phyloP scores from a whole-genome alignment of 257 asterid genomes.

The Penstemon newberryi region DNA sequence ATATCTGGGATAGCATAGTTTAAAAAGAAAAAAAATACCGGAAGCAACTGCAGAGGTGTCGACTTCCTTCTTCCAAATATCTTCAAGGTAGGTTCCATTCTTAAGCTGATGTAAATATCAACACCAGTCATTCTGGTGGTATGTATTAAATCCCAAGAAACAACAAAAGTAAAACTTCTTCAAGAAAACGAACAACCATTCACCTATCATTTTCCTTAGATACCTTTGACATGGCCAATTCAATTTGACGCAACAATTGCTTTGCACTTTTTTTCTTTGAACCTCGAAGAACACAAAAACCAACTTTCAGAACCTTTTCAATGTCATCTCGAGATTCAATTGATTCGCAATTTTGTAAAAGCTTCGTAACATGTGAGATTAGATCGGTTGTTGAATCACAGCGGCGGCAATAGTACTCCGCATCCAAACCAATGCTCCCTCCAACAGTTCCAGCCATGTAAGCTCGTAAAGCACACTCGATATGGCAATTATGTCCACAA shows the following conservation, averaged over 20 bases:
- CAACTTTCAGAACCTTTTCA: constrained; percentile 54
- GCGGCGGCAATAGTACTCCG: constrained; percentile 80
- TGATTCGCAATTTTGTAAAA: constrained; percentile 50
- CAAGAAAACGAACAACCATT: constrained; percentile 24
- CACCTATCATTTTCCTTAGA: constrained; percentile 35
- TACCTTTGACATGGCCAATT: constrained; percentile 68
- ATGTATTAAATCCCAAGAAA: too few relatives aligned
- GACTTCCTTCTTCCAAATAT: too few relatives aligned
- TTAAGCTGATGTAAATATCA: neutral
- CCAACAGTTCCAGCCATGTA: constrained; percentile 83
- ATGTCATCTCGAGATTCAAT: constrained; percentile 46
- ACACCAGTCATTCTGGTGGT: neutral
- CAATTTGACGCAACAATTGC: constrained; percentile 51
- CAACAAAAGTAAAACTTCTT: too few relatives aligned
- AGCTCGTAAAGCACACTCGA: constrained; percentile 74
- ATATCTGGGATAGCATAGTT: constrained; percentile 54
- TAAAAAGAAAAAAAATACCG: constrained; percentile 43
- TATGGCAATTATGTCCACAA: constrained; percentile 84
- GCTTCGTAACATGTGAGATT: constrained; percentile 52
- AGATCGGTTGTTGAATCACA: constrained; percentile 83
- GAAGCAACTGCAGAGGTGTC: too few relatives aligned
- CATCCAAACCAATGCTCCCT: constrained; percentile 76
- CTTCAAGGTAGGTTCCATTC: too few relatives aligned
- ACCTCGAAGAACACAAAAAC: constrained; percentile 52
- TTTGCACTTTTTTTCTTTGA: constrained; percentile 50